These are phyloP conservation scores for Tylopilus vinaceipallidus DNA, from an alignment of 768 basidiomycete species.

Conservation along the genomic window DNA sequence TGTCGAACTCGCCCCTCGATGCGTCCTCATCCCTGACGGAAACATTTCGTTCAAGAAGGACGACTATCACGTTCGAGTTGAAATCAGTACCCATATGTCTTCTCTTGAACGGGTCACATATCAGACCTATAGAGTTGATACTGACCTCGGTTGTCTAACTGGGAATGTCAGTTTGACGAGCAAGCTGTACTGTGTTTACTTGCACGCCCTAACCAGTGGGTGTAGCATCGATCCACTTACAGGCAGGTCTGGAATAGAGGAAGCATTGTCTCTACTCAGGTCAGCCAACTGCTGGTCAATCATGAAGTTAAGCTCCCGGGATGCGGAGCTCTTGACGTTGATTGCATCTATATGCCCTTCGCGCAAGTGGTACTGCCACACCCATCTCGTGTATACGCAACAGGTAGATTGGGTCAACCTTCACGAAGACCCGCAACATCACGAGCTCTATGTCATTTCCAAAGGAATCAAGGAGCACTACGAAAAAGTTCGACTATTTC, in stretches of 20 bases:
- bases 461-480: conserved; percentile 28
- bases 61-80: conserved; percentile 10
- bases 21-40: conserved; percentile 40
- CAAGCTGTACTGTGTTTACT: conserved; percentile 37
- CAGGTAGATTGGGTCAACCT: conserved; percentile 31
- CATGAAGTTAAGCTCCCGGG: conserved; percentile 28
- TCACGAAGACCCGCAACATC: conserved; percentile 27
- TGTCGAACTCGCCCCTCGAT: conserved; percentile 1
- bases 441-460: conserved; percentile 20
- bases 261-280: conserved; percentile 39
- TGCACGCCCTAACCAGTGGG: conserved; percentile 44
- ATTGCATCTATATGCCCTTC: conserved; percentile 35
- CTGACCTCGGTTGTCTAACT: conserved; percentile 27
- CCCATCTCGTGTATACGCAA: conserved; percentile 38
- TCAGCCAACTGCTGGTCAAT: conserved; percentile 40
- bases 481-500: conserved; percentile 8
- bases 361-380: conserved; percentile 8
- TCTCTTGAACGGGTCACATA: conserved; percentile 11
- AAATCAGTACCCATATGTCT: background rate
- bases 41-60: background rate
- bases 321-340: conserved; percentile 29
- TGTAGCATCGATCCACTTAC: conserved; percentile 44
- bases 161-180: conserved; percentile 23
- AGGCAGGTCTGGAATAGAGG: conserved; percentile 40
- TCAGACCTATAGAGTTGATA: conserved; percentile 32